Conservation (phyloP, 2,329 filamentous ascomycete species). For the Trichophyton rubrum region DNA sequence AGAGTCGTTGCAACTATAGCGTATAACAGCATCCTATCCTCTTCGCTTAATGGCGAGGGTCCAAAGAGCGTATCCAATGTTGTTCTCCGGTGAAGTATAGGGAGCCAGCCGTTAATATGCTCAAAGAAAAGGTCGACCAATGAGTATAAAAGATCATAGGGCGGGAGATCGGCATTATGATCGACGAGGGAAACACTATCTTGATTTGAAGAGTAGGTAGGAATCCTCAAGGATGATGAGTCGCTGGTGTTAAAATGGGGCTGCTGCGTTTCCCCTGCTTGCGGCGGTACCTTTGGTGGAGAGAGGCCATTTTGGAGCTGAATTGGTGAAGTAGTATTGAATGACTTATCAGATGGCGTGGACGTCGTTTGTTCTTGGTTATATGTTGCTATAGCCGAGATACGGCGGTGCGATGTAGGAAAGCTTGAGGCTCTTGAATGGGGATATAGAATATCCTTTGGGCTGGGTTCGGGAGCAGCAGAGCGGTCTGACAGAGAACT, state of each 20-base stretch:
- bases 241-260: constrained; percentile 35
- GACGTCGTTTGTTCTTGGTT: constrained; percentile 37
- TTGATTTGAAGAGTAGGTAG: constrained; percentile 44
- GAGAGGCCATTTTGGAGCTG: constrained; percentile 17
- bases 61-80: constrained; percentile 76
- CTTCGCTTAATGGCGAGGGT: constrained; percentile 60
- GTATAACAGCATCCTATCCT: constrained; percentile 70
- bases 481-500: constrained; percentile 41
- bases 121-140: constrained; percentile 68
- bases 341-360: constrained; percentile 26
- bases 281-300: constrained; percentile 17
- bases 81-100: constrained; percentile 73
- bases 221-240: constrained; percentile 30
- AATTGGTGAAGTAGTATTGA: constrained; percentile 18
- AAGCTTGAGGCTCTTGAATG: constrained; percentile 45
- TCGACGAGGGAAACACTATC: constrained; percentile 31
- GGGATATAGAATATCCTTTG: constrained; percentile 47
- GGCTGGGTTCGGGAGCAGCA: constrained; percentile 42
- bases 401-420: constrained; percentile 32
- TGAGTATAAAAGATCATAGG: constrained; percentile 60
- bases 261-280: constrained; percentile 15
- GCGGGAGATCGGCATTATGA: constrained; percentile 56
- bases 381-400: constrained; percentile 32
- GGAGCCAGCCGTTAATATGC: constrained; percentile 73
- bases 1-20: constrained; percentile 82